Base-by-base conservation (phyloP, 371 early-diverging fungal genomes). In the Rhizopus stolonifer region DNA sequence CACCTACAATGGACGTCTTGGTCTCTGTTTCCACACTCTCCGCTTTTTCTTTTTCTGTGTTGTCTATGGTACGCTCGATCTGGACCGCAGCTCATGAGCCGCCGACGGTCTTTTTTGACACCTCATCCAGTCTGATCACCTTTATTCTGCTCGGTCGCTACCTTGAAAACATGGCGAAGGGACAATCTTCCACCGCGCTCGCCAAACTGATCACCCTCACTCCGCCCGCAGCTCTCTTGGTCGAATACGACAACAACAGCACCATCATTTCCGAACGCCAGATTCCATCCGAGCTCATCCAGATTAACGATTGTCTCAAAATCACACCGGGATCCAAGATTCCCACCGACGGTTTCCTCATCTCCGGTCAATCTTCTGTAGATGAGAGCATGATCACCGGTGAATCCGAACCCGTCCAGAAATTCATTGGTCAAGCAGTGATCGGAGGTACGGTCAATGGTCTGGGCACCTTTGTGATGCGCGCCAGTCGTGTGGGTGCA, bases 331-430 rank as follows among this genome's bases (percentile, higher is more conserved):
- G 96, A 22, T 95, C 96, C 64, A 90, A 92, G 49, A 74, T 98
- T 23, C 95, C 98, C 3, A 85, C 93, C 0, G 99, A 99, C 67
- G 98, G 95, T n/a, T 57, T 78, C 1, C 75, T 99, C 10, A 65
- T 86, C 14, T 69, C 66, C 11, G 99, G 99, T 6, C 46, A 72
- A 10, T 87, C 92, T 7, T 77, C 84, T 29, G 85, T 98, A 8
- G 98, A 99, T 77, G 99, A 99, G 74, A 89, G 94, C 46, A 91
- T 98, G 72, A 87, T 99, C 0, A 99, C 99, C 0, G 99, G 99
- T 34, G 99, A 99, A 70, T 85, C 90, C 24, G 69, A 92, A 19
- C 92, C 95, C 0, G 88, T 99, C 39, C 52, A 46, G 58, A 99
- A 98, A 67, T 64, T 59, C 9, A 64, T 46, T 1, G 90, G 86